Percentiles rank a stretch among this genome's conserved stretches.
Evolutionary conservation across 306 rosid species (phyloP).

Genomic region (Cicer pinnatifidum): DNA sequence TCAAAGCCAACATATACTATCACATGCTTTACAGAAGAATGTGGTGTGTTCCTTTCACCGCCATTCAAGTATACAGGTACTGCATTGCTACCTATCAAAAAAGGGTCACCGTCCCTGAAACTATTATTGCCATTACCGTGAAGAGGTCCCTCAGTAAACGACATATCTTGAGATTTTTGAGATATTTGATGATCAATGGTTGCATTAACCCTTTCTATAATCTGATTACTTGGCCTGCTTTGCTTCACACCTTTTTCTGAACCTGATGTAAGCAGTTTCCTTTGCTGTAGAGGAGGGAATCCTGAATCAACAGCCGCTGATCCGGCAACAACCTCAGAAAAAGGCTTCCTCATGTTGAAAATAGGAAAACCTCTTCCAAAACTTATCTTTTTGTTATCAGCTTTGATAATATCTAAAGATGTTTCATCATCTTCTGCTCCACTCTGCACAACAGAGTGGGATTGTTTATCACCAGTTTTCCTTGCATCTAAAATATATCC

Average conservation of each 20-base stretch:
- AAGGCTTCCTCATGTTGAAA: slow-evolving; percentile 82
- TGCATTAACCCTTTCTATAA: slow-evolving; percentile 50
- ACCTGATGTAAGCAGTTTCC: slow-evolving; percentile 56
- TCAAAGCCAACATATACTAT: slow-evolving; percentile 80
- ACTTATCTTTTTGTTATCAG: slow-evolving; percentile 63
- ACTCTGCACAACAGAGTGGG: slow-evolving; percentile 52
- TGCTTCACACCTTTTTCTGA: slow-evolving; percentile 66
- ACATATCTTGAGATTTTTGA: slow-evolving; percentile 56
- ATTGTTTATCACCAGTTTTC: slow-evolving; percentile 46
- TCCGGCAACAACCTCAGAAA: slow-evolving; percentile 97
- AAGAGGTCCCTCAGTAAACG: slow-evolving; percentile 47
- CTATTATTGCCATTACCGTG: slow-evolving; percentile 49
- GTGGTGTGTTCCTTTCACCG: slow-evolving; percentile 53
- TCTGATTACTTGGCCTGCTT: slow-evolving; percentile 56
- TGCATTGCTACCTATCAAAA: slow-evolving; percentile 77
- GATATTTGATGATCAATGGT: slow-evolving; percentile 48
- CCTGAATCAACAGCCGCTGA: slow-evolving; percentile 66
- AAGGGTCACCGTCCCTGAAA: slow-evolving; percentile 55
- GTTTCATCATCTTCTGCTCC: slow-evolving; percentile 55
- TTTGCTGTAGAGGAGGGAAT: slow-evolving; percentile 87
- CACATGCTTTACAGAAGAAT: slow-evolving; percentile 55
- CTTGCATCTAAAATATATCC: slow-evolving; percentile 53
- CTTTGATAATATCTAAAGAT: slow-evolving; percentile 50
- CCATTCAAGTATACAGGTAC: slow-evolving; percentile 69
- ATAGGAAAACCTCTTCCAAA: slow-evolving; percentile 75